These are phyloP conservation scores for Tricholoma saponaceum DNA, from an alignment of 768 basidiomycete genomes.

Conservation along the genomic window DNA sequence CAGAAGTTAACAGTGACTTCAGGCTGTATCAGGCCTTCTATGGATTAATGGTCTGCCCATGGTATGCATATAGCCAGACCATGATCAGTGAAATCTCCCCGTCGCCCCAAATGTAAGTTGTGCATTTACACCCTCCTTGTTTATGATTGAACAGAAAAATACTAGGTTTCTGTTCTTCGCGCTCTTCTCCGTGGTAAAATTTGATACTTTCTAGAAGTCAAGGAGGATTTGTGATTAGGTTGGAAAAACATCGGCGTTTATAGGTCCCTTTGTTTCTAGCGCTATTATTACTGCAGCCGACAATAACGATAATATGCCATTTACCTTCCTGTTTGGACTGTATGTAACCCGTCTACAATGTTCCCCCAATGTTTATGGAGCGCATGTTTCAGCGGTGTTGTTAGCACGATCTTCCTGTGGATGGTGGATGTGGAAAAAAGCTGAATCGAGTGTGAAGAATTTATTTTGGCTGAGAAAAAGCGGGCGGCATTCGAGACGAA, in stretches of 20 bases:
- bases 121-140: not conserved
- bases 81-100: slow-evolving; percentile 82
- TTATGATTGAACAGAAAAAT: slow-evolving; percentile 9
- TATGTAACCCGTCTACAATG: slow-evolving; percentile 28
- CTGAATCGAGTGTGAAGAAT: slow-evolving; percentile 56
- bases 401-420: slow-evolving; percentile 57
- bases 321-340: slow-evolving; percentile 69
- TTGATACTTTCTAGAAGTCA: not conserved
- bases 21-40: slow-evolving; percentile 72
- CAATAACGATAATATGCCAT: slow-evolving; percentile 73
- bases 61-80: slow-evolving; percentile 80
- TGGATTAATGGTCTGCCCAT: slow-evolving; percentile 71
- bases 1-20: not conserved
- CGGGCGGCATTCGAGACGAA: slow-evolving; percentile 6
- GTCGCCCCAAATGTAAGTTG: slow-evolving; percentile 59
- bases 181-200: slow-evolving; percentile 63
- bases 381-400: slow-evolving; percentile 33
- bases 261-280: slow-evolving; percentile 70
- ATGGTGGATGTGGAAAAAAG: slow-evolving; percentile 65
- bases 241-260: slow-evolving; percentile 74
- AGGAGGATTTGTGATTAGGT: slow-evolving; percentile 32
- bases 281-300: slow-evolving; percentile 67
- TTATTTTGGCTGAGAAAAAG: slow-evolving; percentile 29
- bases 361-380: not conserved
- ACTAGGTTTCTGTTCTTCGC: slow-evolving; percentile 68